A percentile compares a stretch with the other conserved stretches of the same genome.
These are phyloP conservation scores for Digitaria exilis DNA, from an alignment of 202 grass and related monocot genomes.

Conservation along the genomic window DNA sequence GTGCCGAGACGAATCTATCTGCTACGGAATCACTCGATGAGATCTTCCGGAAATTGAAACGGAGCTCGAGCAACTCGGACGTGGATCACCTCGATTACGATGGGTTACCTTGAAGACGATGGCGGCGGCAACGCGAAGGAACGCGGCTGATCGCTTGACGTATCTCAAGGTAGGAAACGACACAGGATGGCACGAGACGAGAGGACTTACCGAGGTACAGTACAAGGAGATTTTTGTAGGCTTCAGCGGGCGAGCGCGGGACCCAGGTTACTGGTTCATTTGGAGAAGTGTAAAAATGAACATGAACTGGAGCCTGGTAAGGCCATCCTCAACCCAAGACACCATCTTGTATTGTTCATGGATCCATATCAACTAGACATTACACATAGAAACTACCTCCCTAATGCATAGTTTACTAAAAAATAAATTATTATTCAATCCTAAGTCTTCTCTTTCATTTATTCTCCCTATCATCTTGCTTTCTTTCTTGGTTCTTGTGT, in stretches of 20 bases:
- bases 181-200: background rate
- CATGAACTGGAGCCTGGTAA: background rate
- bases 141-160: background rate
- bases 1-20: conserved; percentile 25
- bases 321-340: too few relatives aligned
- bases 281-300: background rate
- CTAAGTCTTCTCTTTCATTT: too few relatives aligned
- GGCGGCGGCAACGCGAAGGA: conserved; percentile 8
- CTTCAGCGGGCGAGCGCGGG: background rate
- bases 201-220: background rate
- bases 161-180: background rate
- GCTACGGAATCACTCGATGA: conserved; percentile 67
- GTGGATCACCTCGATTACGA: conserved; percentile 46
- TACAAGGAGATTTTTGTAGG: conserved; percentile 32
- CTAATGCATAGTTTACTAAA: too few relatives aligned
- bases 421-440: too few relatives aligned
- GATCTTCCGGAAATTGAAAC: conserved; percentile 77
- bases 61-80: conserved; percentile 38
- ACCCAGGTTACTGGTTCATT: background rate
- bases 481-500: too few relatives aligned
- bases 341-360: too few relatives aligned
- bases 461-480: too few relatives aligned
- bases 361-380: too few relatives aligned
- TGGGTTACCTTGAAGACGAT: conserved; percentile 26
- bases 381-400: too few relatives aligned